Base-by-base conservation (phyloP, 2,329 filamentous ascomycete species). In the Endothia cerciana region DNA sequence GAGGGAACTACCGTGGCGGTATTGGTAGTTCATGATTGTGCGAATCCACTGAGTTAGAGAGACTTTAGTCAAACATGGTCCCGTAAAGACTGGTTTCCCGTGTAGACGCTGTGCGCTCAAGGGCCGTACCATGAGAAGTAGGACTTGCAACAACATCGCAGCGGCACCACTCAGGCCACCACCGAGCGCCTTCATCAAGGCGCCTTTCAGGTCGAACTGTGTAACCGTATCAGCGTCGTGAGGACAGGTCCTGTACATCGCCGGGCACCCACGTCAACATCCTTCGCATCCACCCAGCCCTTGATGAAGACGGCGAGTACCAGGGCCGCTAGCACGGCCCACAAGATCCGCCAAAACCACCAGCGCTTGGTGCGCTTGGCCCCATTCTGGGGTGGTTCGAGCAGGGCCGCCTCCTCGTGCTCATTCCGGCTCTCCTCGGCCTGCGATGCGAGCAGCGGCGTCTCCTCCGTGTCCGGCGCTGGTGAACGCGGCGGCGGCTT, bases 1-100 rank as follows among this genome's bases (percentile, higher is more conserved):
- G 63, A 83, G 82, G 0, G 77, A 74, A 0, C 75, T 77, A 1
- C 81, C 81, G 47, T 78, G 80, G 2, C 81, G 81, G 62, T 83
- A 83, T 66, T 83, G 81, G 55, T 83, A 83, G 71, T 83, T 83
- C 81, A 83, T 83, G 15, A 83, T 80, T 0, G 81, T 83, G 5
- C 81, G 77, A 3, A 83, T 72, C 3, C 81, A 81, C 81, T 83
- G 57, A 1, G 0, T 2, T 8, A 36, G 17, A 60, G 33, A 60
- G 4, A 13, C 69, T 22, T 57, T 30, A 60, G 3, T 43, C 15
- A 53, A n/a, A 63, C 3, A 15, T 13, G 10, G 22, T 13, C 7
- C 15, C 11, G 2, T 2, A 13, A 49, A 2, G 45, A 11, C 22
- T 2, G n/a, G 43, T 7, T 7, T 45, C 10, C 25, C 10, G 11